phyloP scores from a whole-genome alignment of 1,284 basidiomycete species.

The Dichomitus squalens region DNA sequence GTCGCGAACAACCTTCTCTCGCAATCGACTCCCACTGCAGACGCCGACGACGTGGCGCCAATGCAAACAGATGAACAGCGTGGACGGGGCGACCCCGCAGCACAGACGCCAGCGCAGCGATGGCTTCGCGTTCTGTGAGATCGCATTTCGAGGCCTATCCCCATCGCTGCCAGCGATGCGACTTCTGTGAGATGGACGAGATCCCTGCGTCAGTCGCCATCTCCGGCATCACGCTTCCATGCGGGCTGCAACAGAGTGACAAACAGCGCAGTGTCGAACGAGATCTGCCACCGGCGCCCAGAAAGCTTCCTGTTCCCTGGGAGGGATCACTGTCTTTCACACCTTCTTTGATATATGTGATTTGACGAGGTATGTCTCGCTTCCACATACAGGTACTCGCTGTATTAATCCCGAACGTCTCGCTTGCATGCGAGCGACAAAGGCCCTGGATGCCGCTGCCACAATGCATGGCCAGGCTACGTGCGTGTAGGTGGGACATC shows the following conservation, averaged over 20 bases:
- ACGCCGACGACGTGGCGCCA: not conserved
- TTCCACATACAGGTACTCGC: not conserved
- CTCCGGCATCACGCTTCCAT: slow-evolving; percentile 2
- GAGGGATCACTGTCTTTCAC: not conserved
- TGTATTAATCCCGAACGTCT: not conserved
- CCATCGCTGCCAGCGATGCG: not conserved
- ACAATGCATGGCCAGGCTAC: not conserved
- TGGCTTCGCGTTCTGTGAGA: slow-evolving; percentile 2
- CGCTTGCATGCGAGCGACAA: not conserved
- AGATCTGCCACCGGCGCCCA: slow-evolving; percentile 4
- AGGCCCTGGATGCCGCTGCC: not conserved
- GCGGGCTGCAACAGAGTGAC: no score
- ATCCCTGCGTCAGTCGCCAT: not conserved
- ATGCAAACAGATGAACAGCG: not conserved
- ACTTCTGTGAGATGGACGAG: slow-evolving; percentile 12
- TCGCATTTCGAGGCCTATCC: not conserved
- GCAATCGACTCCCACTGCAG: not conserved
- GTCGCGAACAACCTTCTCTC: no score
- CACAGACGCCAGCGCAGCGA: not conserved
- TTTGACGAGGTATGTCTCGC: not conserved
- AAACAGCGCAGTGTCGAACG: no score
- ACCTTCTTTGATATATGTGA: slow-evolving; percentile 3
- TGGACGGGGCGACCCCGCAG: not conserved
- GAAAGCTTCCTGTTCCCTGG: slow-evolving; percentile 1
- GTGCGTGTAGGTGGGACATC: not conserved